These are phyloP conservation scores for Neurospora africana DNA, from an alignment of 495 filamentous ascomycete species.

Conservation along the genomic window DNA sequence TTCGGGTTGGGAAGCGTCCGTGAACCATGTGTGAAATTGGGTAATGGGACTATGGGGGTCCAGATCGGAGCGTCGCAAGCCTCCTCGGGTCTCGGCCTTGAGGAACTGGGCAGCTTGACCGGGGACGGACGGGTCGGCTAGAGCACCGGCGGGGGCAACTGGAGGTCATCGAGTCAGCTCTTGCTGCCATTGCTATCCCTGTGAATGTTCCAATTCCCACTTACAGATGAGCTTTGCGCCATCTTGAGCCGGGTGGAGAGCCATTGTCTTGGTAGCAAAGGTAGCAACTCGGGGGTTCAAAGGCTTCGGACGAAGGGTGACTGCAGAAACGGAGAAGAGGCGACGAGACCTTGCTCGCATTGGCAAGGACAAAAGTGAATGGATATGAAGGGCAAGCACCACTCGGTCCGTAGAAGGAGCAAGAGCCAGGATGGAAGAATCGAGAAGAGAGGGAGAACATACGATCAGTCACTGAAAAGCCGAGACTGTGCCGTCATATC, in stretches of 20 bases:
- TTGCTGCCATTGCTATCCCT: conserved; percentile 14
- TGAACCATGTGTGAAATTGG: conserved; percentile 87
- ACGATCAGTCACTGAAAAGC: not conserved
- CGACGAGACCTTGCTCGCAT: not conserved
- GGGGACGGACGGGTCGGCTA: conserved; percentile 13
- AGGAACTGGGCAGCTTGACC: conserved; percentile 54
- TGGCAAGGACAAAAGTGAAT: not conserved
- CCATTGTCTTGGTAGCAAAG: conserved; percentile 25
- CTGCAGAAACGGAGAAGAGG: conserved; percentile 2
- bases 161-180: conserved; percentile 30
- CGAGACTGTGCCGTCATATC: not conserved
- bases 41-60: conserved; percentile 47
- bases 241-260: conserved; percentile 34
- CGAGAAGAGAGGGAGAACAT: not conserved
- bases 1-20: conserved; percentile 45
- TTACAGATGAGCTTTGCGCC: conserved; percentile 42
- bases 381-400: not conserved
- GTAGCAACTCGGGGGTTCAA: not conserved
- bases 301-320: not conserved
- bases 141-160: conserved; percentile 31
- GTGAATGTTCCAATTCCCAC: conserved; percentile 10
- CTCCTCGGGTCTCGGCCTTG: conserved; percentile 28
- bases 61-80: conserved; percentile 44
- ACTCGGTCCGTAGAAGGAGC: not conserved
- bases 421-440: not conserved